Conservation (phyloP, 768 basidiomycete species). For the Rhodotorula diobovata region DNA sequence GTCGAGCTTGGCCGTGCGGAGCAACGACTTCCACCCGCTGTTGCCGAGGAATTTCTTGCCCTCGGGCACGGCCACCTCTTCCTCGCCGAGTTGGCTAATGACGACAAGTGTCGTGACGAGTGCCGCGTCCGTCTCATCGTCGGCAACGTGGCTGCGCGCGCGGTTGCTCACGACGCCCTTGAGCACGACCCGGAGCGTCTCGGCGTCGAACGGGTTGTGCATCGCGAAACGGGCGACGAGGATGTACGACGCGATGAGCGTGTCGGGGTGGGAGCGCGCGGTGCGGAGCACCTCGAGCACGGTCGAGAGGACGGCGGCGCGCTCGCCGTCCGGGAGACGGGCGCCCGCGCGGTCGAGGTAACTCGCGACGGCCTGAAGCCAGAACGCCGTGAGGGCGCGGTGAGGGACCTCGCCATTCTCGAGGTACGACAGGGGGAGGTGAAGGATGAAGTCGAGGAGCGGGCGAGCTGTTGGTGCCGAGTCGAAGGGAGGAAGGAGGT, state of each 20-base stretch:
- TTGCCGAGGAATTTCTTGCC: slow-evolving; percentile 57
- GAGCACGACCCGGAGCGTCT: slow-evolving; percentile 62
- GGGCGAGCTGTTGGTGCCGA: slow-evolving; percentile 70
- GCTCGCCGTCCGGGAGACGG: slow-evolving; percentile 42
- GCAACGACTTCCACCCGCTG: slow-evolving; percentile 47
- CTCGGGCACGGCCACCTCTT: slow-evolving; percentile 51
- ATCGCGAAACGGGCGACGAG: slow-evolving; percentile 67
- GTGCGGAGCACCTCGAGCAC: slow-evolving; percentile 40
- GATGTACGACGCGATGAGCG: slow-evolving; percentile 54
- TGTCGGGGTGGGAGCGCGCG: slow-evolving; percentile 28
- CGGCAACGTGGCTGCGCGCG: slow-evolving; percentile 47
- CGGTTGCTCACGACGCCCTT: slow-evolving; percentile 52
- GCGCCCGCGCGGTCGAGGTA: slow-evolving; percentile 61
- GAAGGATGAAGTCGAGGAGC: slow-evolving; percentile 65
- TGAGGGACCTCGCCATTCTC: slow-evolving; percentile 51
- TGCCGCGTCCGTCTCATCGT: slow-evolving; percentile 39
- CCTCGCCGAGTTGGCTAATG: slow-evolving; percentile 49
- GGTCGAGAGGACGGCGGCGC: slow-evolving; percentile 42
- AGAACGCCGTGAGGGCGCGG: slow-evolving; percentile 73
- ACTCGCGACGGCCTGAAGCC: slow-evolving; percentile 70
- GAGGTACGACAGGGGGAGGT: slow-evolving; percentile 61
- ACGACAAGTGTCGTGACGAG: slow-evolving; percentile 64
- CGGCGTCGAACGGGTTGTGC: slow-evolving; percentile 58
- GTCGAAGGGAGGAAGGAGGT: slow-evolving; percentile 33
- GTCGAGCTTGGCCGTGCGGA: slow-evolving; percentile 47